These are phyloP conservation scores for Cyclotella baltica DNA, from an alignment of 108 stramenopile genomes.

Conservation along the genomic window DNA sequence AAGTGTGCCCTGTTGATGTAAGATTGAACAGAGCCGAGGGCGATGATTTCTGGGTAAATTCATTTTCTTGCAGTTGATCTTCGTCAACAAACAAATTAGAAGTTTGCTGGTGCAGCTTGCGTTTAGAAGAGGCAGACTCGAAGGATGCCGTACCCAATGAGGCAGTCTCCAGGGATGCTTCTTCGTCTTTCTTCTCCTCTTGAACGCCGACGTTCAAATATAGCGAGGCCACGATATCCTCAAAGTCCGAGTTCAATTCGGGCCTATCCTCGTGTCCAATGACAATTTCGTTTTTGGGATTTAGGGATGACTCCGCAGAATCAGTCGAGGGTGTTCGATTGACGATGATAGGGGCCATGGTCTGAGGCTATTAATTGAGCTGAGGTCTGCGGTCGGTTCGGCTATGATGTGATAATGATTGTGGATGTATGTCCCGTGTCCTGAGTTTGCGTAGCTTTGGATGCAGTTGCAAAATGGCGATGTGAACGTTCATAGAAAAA, in stretches of 20 bases:
- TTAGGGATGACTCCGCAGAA: not conserved
- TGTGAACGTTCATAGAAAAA: too few species aligned
- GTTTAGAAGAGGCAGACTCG: not conserved
- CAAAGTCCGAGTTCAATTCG: not conserved
- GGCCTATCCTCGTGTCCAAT: not conserved
- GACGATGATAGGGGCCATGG: conserved; percentile 12
- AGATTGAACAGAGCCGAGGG: not conserved
- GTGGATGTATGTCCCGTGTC: too few species aligned
- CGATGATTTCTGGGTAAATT: not conserved
- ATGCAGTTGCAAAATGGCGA: too few species aligned
- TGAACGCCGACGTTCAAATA: not conserved
- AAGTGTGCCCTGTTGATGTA: too few species aligned
- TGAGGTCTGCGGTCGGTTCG: too few species aligned
- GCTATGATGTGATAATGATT: too few species aligned
- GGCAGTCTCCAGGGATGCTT: not conserved
- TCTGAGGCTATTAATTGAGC: too few species aligned
- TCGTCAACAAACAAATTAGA: conserved; percentile 23
- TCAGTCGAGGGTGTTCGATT: not conserved
- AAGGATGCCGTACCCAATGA: too few species aligned
- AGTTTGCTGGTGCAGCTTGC: not conserved
- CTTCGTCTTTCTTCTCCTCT: not conserved
- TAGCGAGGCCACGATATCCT: not conserved
- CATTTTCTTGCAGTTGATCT: not conserved
- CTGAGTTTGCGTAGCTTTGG: too few species aligned
- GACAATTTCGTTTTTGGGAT: not conserved